phyloP scores from a whole-genome alignment of 2,329 filamentous ascomycete genomes.

The Atkinsonella texensis region DNA sequence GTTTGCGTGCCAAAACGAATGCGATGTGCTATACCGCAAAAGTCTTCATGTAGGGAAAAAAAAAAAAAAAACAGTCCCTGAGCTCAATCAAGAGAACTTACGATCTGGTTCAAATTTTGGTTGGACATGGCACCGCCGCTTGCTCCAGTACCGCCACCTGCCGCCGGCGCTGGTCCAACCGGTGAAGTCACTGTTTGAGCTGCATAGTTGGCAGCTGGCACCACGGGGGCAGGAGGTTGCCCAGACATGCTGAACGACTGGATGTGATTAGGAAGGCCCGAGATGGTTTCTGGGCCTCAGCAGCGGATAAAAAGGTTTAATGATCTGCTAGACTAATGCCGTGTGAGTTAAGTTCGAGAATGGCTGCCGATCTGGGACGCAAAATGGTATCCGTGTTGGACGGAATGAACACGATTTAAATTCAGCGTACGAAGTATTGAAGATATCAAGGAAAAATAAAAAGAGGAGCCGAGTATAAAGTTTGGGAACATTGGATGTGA shows the following conservation, averaged over 20 bases:
- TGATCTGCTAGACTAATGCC: background rate
- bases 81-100: conserved; percentile 35
- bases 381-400: background rate
- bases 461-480: no score
- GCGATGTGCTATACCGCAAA: no score
- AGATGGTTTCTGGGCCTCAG: background rate
- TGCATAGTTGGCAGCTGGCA: conserved; percentile 19
- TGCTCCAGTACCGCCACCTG: conserved; percentile 20
- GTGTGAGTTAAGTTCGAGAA: background rate
- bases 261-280: background rate
- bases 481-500: no score
- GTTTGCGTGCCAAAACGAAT: no score
- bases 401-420: background rate
- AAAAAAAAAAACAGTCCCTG: background rate
- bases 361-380: background rate
- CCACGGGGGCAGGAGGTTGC: conserved; percentile 17
- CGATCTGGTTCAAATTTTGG: conserved; percentile 91
- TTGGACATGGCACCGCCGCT: conserved; percentile 48
- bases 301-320: background rate
- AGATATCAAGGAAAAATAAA: background rate
- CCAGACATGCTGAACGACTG: conserved; percentile 19
- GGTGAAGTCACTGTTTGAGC: conserved; percentile 23
- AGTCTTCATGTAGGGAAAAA: no score
- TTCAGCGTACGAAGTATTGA: background rate
- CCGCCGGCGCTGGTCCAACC: conserved; percentile 16